Evolutionary conservation across 2,329 filamentous ascomycete species (phyloP), one percentile per base, ranked within the genome.

Genomic region (Tolypocladium album): DNA sequence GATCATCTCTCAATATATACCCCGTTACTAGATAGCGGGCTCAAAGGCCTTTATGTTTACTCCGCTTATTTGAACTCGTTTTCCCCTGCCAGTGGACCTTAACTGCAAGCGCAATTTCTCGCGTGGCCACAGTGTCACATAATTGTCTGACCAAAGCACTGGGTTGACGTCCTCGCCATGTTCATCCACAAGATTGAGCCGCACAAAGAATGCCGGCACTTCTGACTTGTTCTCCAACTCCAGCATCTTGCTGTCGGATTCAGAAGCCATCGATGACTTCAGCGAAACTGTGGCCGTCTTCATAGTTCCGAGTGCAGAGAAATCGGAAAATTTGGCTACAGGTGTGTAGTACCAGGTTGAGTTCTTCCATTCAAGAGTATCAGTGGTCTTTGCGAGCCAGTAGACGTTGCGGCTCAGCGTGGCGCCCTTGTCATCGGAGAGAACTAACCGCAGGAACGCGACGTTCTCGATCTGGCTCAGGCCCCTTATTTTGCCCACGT

Each of bases 271-370:
- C 12, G 24, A 12, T 20, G 20, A 4, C 50, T 11, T 34, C 27
- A 53, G 31, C 31, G 31, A 36, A 1, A 53, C 50, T 20, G 31
- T 36, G 0, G 78, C 80, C 0, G 64, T 40, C 12, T 66, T 22
- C 55, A 84, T 64, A 2, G 63, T 67, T 53, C 72, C 69, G 1
- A 87, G 69, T 0, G 76, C 71, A 0, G 74, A 79, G 61, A 77
- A 79, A 58, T 85, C 68, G 0, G 77, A 75, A 60, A 78, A 86
- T 5, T 73, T 59, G 0, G 74, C 77, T 0, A 86, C 80, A 0
- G 83, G 83, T 0, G 84, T 87, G 63, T 77, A 73, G 62, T 79
- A 85, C 82, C 83, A 88, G 1, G 76, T 79, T 3, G 83, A 84
- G 1, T 77, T 72, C 0, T 75, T 71, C 83, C 84, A 87, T 61